Evolutionary conservation across 257 asterid species (phyloP).

Genomic region (Penstemon newberryi): DNA sequence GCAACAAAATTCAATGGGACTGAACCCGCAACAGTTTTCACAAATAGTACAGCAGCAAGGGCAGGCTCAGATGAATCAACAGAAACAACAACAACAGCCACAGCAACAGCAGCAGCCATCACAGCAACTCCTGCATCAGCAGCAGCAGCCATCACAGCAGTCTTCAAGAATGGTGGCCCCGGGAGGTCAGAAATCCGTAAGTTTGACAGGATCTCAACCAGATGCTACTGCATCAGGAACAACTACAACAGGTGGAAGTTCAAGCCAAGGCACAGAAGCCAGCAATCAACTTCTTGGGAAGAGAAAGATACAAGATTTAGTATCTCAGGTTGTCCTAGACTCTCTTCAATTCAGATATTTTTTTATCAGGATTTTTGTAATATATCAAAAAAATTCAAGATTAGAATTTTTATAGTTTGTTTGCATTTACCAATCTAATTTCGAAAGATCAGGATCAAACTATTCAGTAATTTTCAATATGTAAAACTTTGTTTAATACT

Average conservation of each 20-base stretch:
- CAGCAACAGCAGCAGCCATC: conserved; percentile 38
- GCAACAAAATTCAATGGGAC: conserved; percentile 61
- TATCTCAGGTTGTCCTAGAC: conserved; percentile 63
- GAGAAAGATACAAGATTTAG: conserved; percentile 86
- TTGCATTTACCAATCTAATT: conserved; percentile 24
- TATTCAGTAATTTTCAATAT: conserved; percentile 15
- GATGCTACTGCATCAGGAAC: conserved; percentile 90
- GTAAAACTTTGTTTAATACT: conserved; percentile 13
- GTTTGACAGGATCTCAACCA: conserved; percentile 92
- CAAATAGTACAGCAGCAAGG: conserved; percentile 78
- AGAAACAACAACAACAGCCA: conserved; percentile 48
- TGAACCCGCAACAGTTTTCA: conserved; percentile 71
- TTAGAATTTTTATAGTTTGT: conserved; percentile 7
- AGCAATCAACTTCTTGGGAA: conserved; percentile 88
- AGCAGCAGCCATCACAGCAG: conserved; percentile 50
- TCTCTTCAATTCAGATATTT: conserved; percentile 9
- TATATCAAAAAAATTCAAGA: conserved; percentile 20
- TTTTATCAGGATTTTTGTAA: conserved; percentile 9
- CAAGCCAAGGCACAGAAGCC: conserved; percentile 92
- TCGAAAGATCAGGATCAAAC: conserved; percentile 18
- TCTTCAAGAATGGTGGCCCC: conserved; percentile 68
- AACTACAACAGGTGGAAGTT: conserved; percentile 90
- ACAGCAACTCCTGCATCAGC: conserved; percentile 56
- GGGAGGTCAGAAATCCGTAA: conserved; percentile 71
- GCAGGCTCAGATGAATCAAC: conserved; percentile 60